Percentiles rank a stretch among this genome's conserved stretches.
Conservation (phyloP, 176 grass and related monocot genomes). For the Alloteropsis semialata region DNA sequence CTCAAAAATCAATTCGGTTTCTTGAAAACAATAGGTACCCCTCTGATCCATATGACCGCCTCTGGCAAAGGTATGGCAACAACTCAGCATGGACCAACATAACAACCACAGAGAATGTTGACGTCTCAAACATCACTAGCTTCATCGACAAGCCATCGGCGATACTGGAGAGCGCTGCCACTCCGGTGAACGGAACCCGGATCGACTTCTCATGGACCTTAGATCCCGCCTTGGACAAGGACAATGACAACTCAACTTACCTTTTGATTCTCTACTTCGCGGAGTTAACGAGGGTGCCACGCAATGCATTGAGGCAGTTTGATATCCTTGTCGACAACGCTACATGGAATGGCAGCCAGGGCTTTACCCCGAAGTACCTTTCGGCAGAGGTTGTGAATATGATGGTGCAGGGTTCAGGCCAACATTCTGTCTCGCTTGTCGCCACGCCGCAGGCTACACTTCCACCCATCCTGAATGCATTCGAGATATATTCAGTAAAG, state of each 20-base stretch:
- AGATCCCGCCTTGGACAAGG: not conserved
- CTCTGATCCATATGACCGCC: slow-evolving; percentile 31
- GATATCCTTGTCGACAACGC: slow-evolving; percentile 9
- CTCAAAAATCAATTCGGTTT: not conserved
- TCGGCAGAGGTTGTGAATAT: slow-evolving; percentile 14
- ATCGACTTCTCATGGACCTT: slow-evolving; percentile 32
- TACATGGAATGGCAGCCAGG: not conserved
- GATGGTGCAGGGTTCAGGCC: not conserved
- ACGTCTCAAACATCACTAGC: not conserved
- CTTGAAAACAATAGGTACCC: slow-evolving; percentile 40
- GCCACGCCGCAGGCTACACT: slow-evolving; percentile 22
- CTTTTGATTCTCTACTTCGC: slow-evolving; percentile 50
- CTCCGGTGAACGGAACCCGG: slow-evolving; percentile 15
- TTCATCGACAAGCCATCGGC: not conserved
- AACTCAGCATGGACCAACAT: slow-evolving; percentile 15
- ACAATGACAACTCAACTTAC: slow-evolving; percentile 8
- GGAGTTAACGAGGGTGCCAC: not conserved
- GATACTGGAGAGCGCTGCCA: slow-evolving; percentile 38
- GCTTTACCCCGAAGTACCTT: slow-evolving; percentile 25
- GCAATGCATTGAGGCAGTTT: not conserved
- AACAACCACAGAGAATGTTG: not conserved
- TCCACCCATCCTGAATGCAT: slow-evolving; percentile 38
- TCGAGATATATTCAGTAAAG: slow-evolving; percentile 34
- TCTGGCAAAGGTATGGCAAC: slow-evolving; percentile 30
- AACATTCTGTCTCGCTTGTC: slow-evolving; percentile 30